A percentile compares a stretch with the other conserved stretches of the same genome.
Conservation (phyloP, 192 early-diverging fungal species). For the Coemansia sp. region DNA sequence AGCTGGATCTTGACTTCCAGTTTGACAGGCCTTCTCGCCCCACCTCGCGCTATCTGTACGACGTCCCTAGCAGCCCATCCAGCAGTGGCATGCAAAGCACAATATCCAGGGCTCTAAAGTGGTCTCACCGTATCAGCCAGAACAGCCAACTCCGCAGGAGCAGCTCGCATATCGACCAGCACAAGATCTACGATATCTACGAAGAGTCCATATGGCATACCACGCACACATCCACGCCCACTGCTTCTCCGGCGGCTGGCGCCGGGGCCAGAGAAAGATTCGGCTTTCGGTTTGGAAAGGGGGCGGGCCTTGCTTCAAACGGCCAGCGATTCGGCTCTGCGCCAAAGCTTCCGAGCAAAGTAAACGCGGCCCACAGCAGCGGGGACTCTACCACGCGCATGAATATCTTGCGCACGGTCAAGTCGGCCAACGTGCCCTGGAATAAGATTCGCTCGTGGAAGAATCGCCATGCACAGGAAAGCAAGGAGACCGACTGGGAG, state of each 20-base stretch:
- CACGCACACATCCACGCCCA: slow-evolving; percentile 1
- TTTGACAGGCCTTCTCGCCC: slow-evolving; percentile 13
- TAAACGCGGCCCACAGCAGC: not conserved
- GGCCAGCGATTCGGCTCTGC: not conserved
- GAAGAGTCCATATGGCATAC: slow-evolving; percentile 50
- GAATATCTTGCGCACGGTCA: slow-evolving; percentile 22
- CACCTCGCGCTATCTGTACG: slow-evolving; percentile 43
- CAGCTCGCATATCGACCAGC: slow-evolving; percentile 31
- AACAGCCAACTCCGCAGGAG: slow-evolving; percentile 7
- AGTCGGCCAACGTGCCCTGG: slow-evolving; percentile 26
- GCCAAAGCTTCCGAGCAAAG: not conserved
- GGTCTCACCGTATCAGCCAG: slow-evolving; percentile 38
- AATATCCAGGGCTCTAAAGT: slow-evolving; percentile 27
- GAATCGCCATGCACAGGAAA: slow-evolving; percentile 1
- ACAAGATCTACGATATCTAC: slow-evolving; percentile 54
- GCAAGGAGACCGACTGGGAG: slow-evolving; percentile 15
- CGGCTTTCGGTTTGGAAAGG: not conserved
- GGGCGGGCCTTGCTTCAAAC: too few relatives aligned
- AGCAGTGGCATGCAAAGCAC: slow-evolving; percentile 23
- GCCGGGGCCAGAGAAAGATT: not conserved
- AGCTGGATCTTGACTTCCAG: slow-evolving; percentile 7
- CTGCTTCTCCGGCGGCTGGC: not conserved
- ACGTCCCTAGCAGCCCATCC: slow-evolving; percentile 22
- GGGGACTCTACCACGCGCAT: not conserved
- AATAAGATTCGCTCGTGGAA: slow-evolving; percentile 32